Percentiles rank a stretch among this genome's conserved stretches.
phyloP scores from a whole-genome alignment of 768 basidiomycete genomes.

The Dioszegia hungarica region DNA sequence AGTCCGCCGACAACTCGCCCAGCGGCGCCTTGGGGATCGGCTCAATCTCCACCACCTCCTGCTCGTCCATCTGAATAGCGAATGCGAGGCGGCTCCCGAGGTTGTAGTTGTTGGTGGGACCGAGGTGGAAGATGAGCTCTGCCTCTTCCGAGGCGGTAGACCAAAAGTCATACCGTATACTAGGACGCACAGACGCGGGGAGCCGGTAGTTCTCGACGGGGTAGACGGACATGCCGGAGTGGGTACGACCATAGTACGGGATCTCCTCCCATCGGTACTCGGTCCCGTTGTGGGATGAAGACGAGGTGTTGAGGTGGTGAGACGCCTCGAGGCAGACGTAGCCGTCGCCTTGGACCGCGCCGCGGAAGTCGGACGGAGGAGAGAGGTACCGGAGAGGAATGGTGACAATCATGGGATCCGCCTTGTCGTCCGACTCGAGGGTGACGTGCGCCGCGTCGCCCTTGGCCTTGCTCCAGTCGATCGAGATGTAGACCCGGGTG shows the following conservation, averaged over 20 bases:
- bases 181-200: conserved; percentile 61
- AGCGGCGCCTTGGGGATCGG: conserved; percentile 16
- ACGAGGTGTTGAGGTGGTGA: conserved; percentile 55
- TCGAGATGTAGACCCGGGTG: conserved; percentile 56
- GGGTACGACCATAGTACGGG: conserved; percentile 59
- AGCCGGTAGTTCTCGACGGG: conserved; percentile 59
- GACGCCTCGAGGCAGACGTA: conserved; percentile 65
- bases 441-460: conserved; percentile 6
- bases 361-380: conserved; percentile 35
- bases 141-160: conserved; percentile 10
- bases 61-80: conserved; percentile 34
- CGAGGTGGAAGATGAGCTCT: conserved; percentile 27
- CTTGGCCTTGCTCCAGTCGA: conserved; percentile 56
- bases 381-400: conserved; percentile 12
- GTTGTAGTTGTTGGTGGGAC: conserved; percentile 34
- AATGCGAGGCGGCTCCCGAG: conserved; percentile 22
- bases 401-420: conserved; percentile 7
- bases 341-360: conserved; percentile 63
- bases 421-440: conserved; percentile 1
- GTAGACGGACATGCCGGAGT: conserved; percentile 61
- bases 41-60: conserved; percentile 7
- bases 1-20: conserved; percentile 35
- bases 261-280: conserved; percentile 61
- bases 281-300: conserved; percentile 47
- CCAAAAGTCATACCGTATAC: conserved; percentile 55